Percentiles rank a stretch among this genome's conserved stretches.
These are phyloP conservation scores for Pyricularia grisea DNA, from an alignment of 2,329 filamentous ascomycete species.

Conservation along the genomic window DNA sequence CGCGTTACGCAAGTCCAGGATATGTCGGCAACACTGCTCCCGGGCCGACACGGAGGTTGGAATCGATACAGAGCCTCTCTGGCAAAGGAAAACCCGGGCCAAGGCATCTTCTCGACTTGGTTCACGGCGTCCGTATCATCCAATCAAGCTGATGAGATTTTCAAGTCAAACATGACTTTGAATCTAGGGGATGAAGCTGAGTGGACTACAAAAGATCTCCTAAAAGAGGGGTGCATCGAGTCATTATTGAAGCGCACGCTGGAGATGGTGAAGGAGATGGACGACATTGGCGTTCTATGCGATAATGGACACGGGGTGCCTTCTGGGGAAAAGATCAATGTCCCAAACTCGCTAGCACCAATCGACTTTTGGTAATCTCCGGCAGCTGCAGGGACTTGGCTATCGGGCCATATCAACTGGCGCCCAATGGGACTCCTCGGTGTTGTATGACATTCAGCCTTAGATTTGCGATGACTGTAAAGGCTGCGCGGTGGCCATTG, in stretches of 20 bases:
- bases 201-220: constrained; percentile 13
- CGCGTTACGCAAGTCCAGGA: constrained; percentile 12
- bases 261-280: constrained; percentile 18
- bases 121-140: constrained; percentile 20
- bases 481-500: not conserved
- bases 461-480: not conserved
- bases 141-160: constrained; percentile 13
- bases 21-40: not conserved
- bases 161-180: constrained; percentile 16
- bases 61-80: constrained; percentile 3
- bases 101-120: constrained; percentile 16
- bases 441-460: not conserved
- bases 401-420: not conserved
- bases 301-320: constrained; percentile 11
- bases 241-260: constrained; percentile 16
- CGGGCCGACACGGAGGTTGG: not conserved
- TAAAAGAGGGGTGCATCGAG: constrained; percentile 11
- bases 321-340: not conserved
- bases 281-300: constrained; percentile 17
- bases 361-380: not conserved
- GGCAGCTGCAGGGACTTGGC: not conserved
- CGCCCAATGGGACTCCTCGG: not conserved
- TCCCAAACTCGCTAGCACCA: not conserved
- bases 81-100: constrained; percentile 7
- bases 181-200: constrained; percentile 13